A percentile compares a stretch with the other conserved stretches of the same genome.
phyloP scores from a whole-genome alignment of 208 protist genomes.

The Wallacemonas sp. region DNA sequence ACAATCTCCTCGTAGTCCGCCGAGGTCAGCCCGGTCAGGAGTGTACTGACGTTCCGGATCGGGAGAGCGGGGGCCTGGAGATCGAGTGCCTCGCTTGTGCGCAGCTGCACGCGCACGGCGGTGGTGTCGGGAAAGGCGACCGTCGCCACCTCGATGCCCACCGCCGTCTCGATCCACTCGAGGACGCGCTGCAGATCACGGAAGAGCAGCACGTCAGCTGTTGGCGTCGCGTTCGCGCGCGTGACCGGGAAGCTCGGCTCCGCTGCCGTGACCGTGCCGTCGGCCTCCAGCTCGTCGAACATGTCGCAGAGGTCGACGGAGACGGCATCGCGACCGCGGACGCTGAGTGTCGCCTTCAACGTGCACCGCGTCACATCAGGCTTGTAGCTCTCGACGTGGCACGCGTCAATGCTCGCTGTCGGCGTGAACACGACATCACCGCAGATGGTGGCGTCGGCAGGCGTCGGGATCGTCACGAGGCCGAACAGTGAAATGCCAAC shows the following conservation, averaged over 20 bases:
- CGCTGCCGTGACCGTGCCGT: background rate
- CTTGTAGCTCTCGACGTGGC: background rate
- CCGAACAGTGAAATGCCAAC: background rate
- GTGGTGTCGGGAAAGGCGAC: background rate
- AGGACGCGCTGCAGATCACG: background rate
- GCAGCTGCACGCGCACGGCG: background rate
- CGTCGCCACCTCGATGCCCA: background rate
- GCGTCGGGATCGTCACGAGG: background rate
- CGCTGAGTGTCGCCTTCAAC: background rate
- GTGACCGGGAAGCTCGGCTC: background rate
- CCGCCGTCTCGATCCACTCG: background rate
- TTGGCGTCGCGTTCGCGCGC: background rate
- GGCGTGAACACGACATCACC: background rate
- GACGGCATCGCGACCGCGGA: background rate
- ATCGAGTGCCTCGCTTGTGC: background rate
- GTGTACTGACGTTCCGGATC: background rate
- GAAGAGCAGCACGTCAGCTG: background rate
- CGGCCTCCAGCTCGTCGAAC: background rate
- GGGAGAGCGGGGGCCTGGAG: background rate
- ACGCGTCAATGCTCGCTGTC: background rate
- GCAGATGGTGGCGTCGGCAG: background rate
- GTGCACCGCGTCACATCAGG: background rate
- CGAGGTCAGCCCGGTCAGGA: background rate
- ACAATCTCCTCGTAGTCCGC: background rate
- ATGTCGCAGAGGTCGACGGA: background rate